Percentiles rank a stretch among this genome's conserved stretches.
These are phyloP conservation scores for Acanthamoeba triangularis DNA, from an alignment of 208 protist species.

Conservation along the genomic window DNA sequence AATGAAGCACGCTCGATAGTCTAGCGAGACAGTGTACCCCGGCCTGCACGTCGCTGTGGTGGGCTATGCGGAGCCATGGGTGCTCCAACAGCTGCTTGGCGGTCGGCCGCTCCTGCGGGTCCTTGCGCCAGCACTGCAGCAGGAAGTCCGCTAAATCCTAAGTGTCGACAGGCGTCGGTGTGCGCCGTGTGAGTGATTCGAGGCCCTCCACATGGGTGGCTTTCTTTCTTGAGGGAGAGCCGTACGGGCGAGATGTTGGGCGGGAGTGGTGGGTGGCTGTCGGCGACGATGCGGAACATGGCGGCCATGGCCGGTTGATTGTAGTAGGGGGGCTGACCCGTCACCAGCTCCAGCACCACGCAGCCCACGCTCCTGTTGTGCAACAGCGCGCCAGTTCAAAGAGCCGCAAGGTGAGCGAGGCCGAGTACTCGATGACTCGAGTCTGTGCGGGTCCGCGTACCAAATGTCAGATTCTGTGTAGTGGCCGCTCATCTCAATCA, in stretches of 20 bases:
- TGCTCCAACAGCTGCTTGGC: conserved; percentile 91
- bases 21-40: not conserved
- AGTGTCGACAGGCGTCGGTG: not conserved
- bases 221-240: too few relatives aligned
- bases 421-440: too few relatives aligned
- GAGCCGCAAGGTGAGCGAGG: too few relatives aligned
- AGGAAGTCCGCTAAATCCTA: conserved; percentile 90
- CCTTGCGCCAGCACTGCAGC: conserved; percentile 91
- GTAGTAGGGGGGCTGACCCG: conserved; percentile 94
- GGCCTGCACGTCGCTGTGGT: not conserved
- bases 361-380: conserved; percentile 87
- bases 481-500: conserved; percentile 93
- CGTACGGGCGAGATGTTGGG: conserved; percentile 86
- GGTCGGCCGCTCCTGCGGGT: conserved; percentile 87
- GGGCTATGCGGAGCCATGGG: conserved; percentile 78
- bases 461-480: conserved; percentile 94
- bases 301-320: conserved; percentile 94
- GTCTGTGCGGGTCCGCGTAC: conserved; percentile 33
- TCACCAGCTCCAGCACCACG: conserved; percentile 95
- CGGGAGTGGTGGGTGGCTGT: conserved; percentile 92
- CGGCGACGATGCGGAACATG: conserved; percentile 94
- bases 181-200: not conserved
- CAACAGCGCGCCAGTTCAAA: too few relatives aligned
- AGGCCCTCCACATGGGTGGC: too few relatives aligned
- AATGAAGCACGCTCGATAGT: too few relatives aligned